Evolutionary conservation across 2,329 filamentous ascomycete species (phyloP).

Genomic region (Drechslera avenae): DNA sequence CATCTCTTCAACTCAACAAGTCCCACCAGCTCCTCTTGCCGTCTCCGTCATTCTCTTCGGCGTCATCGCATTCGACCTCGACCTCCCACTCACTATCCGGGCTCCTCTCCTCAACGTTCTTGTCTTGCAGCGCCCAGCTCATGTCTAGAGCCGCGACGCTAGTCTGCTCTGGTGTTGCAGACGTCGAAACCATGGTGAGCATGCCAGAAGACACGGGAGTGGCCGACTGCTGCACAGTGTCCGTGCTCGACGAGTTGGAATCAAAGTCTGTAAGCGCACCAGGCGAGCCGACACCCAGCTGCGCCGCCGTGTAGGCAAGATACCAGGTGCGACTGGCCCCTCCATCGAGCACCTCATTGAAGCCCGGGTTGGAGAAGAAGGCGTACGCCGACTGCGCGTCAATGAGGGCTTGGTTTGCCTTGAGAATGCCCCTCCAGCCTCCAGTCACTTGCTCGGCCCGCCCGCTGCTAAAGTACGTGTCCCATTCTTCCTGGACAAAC

Average conservation of each 20-base stretch:
- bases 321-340: slow-evolving; percentile 64
- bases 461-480: slow-evolving; percentile 74
- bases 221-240: no score
- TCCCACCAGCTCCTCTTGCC: background rate
- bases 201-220: no score
- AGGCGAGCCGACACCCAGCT: slow-evolving; percentile 20
- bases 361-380: slow-evolving; percentile 73
- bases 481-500: slow-evolving; percentile 74
- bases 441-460: slow-evolving; percentile 69
- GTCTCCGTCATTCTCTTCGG: background rate
- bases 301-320: slow-evolving; percentile 43
- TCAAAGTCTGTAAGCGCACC: no score
- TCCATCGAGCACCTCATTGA: slow-evolving; percentile 77
- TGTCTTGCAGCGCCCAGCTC: slow-evolving; percentile 3
- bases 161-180: background rate
- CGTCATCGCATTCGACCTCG: background rate
- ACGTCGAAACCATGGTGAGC: no score
- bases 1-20: background rate
- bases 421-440: slow-evolving; percentile 86
- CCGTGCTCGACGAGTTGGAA: no score
- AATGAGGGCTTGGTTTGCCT: slow-evolving; percentile 79
- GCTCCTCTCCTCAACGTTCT: background rate
- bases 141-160: background rate
- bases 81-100: background rate
- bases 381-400: slow-evolving; percentile 72